These are phyloP conservation scores for Emmonsia crescens DNA, from an alignment of 2,329 filamentous ascomycete genomes.

Conservation along the genomic window DNA sequence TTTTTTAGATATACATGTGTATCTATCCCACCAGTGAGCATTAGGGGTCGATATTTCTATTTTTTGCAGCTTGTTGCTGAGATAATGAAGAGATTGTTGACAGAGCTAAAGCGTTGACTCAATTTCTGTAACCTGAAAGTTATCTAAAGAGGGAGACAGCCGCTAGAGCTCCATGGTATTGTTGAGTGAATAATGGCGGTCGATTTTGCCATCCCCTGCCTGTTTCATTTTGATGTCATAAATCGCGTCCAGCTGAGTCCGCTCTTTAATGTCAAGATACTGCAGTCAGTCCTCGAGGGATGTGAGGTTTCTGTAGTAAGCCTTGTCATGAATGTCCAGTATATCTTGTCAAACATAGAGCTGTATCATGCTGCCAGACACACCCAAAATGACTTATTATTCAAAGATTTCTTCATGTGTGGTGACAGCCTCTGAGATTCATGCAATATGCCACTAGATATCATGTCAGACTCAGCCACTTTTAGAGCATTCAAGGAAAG, in stretches of 20 bases:
- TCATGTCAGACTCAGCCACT: constrained; percentile 13
- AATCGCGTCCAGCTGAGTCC: neutral
- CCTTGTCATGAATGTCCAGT: constrained; percentile 17
- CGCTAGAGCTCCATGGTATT: constrained; percentile 8
- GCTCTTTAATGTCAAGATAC: constrained; percentile 11
- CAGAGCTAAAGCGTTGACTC: no score
- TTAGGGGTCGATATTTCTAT: no score
- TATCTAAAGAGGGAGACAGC: no score
- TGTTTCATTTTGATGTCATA: constrained; percentile 9
- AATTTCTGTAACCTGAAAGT: no score
- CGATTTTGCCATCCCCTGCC: constrained; percentile 7
- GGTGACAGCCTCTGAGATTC: constrained; percentile 14
- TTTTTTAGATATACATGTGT: no score
- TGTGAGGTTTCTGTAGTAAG: constrained; percentile 14
- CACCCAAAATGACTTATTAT: constrained; percentile 20
- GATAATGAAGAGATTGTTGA: no score
- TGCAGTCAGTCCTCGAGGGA: constrained; percentile 15
- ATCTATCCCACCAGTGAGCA: no score
- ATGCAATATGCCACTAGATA: constrained; percentile 6
- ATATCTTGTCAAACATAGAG: constrained; percentile 20
- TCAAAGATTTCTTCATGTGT: constrained; percentile 18
- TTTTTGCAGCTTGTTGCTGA: no score
- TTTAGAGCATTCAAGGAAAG: constrained; percentile 17
- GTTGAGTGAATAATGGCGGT: constrained; percentile 8
- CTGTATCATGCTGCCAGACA: constrained; percentile 18